A percentile compares a stretch with the other conserved stretches of the same genome.
These are phyloP conservation scores for Juncus inflexus DNA, from an alignment of 176 grass and related monocot species.

Conservation along the genomic window DNA sequence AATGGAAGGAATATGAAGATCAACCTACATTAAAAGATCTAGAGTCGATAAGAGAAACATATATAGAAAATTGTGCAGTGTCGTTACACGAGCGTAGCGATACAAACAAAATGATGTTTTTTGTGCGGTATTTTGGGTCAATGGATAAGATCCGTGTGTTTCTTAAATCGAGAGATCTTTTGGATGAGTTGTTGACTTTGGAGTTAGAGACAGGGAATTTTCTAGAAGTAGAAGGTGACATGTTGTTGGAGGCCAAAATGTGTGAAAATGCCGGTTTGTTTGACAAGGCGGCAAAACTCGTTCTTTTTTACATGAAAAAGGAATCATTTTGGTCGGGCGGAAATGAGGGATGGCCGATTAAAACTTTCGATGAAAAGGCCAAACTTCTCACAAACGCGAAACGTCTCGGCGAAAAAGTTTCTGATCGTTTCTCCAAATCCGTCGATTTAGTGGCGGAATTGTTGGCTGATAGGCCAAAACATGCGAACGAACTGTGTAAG, in stretches of 20 bases:
- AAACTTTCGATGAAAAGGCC: conserved; percentile 46
- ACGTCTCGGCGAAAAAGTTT: conserved; percentile 37
- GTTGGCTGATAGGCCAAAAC: conserved; percentile 36
- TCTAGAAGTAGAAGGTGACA: conserved; percentile 52
- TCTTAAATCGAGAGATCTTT: conserved; percentile 38
- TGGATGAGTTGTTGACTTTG: conserved; percentile 55
- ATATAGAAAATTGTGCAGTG: conserved; percentile 45
- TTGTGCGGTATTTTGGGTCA: conserved; percentile 50
- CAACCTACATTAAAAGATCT: conserved; percentile 26
- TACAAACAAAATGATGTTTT: conserved; percentile 53
- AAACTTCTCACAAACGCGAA: conserved; percentile 40
- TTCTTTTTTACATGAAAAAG: conserved; percentile 39
- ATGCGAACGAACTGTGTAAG: conserved; percentile 23
- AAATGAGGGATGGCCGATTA: conserved; percentile 59
- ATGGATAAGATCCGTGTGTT: conserved; percentile 46
- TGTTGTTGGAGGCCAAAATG: conserved; percentile 51
- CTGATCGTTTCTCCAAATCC: conserved; percentile 36
- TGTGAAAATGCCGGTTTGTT: conserved; percentile 48
- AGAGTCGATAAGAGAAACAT: conserved; percentile 30
- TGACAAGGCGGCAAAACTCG: conserved; percentile 43
- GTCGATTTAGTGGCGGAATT: conserved; percentile 42
- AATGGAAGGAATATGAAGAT: conserved; percentile 44
- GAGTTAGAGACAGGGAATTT: conserved; percentile 75
- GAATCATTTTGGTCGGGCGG: conserved; percentile 53
- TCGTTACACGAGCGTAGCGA: conserved; percentile 39